Conservation (phyloP, 177 flowering plant species). For the Vitis hybrid region DNA sequence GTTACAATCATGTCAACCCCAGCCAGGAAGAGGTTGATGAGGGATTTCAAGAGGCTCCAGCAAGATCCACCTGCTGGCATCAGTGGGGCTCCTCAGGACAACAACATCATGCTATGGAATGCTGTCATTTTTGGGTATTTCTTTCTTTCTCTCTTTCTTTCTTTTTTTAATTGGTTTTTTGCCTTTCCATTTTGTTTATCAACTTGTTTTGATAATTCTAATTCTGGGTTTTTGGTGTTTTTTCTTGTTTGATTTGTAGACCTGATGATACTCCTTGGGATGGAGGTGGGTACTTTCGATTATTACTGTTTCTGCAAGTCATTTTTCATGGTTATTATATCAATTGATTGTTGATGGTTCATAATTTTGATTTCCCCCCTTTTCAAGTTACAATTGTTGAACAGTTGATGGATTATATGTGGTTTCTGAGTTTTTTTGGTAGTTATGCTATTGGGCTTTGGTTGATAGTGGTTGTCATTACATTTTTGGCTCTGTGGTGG, state of each 20-base stretch:
- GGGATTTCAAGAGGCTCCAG: slow-evolving; percentile 76
- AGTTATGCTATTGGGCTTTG: too few relatives aligned
- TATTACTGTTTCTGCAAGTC: neutral
- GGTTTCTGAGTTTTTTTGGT: too few relatives aligned
- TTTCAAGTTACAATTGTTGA: too few relatives aligned
- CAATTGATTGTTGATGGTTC: neutral
- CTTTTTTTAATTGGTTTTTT: too few relatives aligned
- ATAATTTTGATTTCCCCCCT: too few relatives aligned
- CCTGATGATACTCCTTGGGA: slow-evolving; percentile 88
- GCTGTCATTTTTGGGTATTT: slow-evolving; percentile 83
- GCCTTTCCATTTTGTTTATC: too few relatives aligned
- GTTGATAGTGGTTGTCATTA: too few relatives aligned
- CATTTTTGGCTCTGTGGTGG: too few relatives aligned
- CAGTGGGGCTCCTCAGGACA: slow-evolving; percentile 84
- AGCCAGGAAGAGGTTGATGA: slow-evolving; percentile 79
- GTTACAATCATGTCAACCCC: slow-evolving; percentile 60
- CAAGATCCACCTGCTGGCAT: slow-evolving; percentile 83
- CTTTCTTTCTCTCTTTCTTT: too few relatives aligned
- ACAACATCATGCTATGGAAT: slow-evolving; percentile 83
- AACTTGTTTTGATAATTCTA: too few relatives aligned
- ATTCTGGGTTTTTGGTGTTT: neutral
- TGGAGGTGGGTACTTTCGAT: slow-evolving; percentile 49
- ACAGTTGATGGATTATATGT: too few relatives aligned
- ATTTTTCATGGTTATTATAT: too few relatives aligned
- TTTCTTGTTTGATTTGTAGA: slow-evolving; percentile 44